Percentiles rank a stretch among this genome's conserved stretches.
These are phyloP conservation scores for Alternaria viburni DNA, from an alignment of 2,329 filamentous ascomycete genomes.

Conservation along the genomic window DNA sequence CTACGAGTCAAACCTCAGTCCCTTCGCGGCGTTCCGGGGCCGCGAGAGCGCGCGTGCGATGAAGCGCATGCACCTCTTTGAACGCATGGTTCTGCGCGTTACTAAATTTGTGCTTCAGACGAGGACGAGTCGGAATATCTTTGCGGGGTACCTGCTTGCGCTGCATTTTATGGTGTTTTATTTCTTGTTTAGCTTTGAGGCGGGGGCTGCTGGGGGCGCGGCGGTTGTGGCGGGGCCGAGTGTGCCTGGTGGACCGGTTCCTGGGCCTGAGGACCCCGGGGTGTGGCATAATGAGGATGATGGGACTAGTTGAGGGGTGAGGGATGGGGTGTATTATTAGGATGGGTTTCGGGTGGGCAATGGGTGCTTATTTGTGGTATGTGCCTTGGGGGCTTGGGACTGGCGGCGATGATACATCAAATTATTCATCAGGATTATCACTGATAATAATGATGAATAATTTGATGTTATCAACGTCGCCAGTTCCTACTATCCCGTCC, in stretches of 20 bases:
- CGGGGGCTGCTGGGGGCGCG: conserved; percentile 26
- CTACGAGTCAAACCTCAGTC: conserved; percentile 94
- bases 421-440: not conserved
- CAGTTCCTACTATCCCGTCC: not conserved
- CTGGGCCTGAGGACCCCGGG: conserved; percentile 24
- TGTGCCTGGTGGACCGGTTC: conserved; percentile 23
- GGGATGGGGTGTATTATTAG: conserved; percentile 11
- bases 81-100: conserved; percentile 87
- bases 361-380: not conserved
- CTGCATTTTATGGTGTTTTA: conserved; percentile 88
- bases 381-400: not conserved
- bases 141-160: conserved; percentile 88
- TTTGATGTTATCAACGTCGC: not conserved
- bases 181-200: conserved; percentile 84
- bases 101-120: conserved; percentile 91
- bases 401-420: not conserved
- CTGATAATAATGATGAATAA: not conserved
- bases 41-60: conserved; percentile 89
- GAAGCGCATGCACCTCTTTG: conserved; percentile 89
- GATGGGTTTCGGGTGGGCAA: not conserved
- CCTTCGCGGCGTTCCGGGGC: conserved; percentile 94
- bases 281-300: conserved; percentile 48
- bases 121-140: conserved; percentile 87
- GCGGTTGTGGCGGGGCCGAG: conserved; percentile 40
- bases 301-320: conserved; percentile 1